Evolutionary conservation across 2,329 filamentous ascomycete genomes (phyloP).

Genomic region (Ophiostoma perfectum): DNA sequence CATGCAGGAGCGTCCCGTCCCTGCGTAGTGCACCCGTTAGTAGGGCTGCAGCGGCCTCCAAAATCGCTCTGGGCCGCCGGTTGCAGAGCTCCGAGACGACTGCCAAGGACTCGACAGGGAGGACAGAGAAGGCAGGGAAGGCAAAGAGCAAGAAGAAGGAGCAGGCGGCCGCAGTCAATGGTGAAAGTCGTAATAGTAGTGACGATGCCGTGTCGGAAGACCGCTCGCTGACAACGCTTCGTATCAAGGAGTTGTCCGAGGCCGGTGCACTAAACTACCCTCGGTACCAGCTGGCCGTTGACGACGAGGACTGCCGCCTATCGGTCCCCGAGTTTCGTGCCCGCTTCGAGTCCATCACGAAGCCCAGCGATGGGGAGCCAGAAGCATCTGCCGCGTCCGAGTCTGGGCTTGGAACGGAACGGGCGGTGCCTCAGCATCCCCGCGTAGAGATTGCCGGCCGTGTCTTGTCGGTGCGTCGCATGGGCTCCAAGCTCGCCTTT

Average conservation of each 20-base stretch:
- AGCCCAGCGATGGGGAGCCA: neutral
- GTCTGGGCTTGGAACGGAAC: neutral
- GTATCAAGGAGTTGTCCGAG: constrained; percentile 49
- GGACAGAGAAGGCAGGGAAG: neutral
- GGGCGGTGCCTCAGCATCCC: neutral
- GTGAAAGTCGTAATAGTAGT: neutral
- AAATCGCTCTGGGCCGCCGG: neutral
- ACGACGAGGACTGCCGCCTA: constrained; percentile 16
- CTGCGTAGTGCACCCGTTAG: constrained; percentile 1
- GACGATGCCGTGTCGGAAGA: constrained; percentile 17
- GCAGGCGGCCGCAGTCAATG: neutral
- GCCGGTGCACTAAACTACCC: constrained; percentile 53
- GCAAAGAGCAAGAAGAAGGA: neutral
- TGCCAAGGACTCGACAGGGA: neutral
- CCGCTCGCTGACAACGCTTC: constrained; percentile 29
- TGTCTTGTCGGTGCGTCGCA: constrained; percentile 63
- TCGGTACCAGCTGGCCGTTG: constrained; percentile 30
- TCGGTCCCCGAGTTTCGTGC: constrained; percentile 22
- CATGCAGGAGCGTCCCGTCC: neutral
- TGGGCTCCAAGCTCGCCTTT: constrained; percentile 77
- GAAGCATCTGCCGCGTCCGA: too few relatives aligned
- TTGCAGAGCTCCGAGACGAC: neutral
- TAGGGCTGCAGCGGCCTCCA: neutral
- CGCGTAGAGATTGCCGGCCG: constrained; percentile 49
- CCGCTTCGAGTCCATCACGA: constrained; percentile 9